Evolutionary conservation across 2,329 filamentous ascomycete species (phyloP).

Genomic region (Cercospora citrullina): DNA sequence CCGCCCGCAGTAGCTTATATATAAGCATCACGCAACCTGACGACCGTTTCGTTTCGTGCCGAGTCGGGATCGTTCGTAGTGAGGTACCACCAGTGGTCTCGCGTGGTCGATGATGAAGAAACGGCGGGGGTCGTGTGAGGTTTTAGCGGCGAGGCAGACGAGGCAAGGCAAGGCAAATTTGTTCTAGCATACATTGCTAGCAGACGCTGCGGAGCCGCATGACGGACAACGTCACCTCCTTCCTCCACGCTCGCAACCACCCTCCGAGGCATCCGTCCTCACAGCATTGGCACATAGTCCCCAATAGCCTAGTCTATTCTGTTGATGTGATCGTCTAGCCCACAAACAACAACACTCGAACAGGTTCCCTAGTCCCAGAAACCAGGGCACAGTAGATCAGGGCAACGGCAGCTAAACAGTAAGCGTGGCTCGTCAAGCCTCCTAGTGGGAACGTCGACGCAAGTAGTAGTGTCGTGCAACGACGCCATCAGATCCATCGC

Average conservation of each 20-base stretch:
- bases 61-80: neutral
- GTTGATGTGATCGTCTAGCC: neutral
- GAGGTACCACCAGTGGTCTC: neutral
- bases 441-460: constrained; percentile 3
- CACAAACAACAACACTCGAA: neutral
- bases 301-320: neutral
- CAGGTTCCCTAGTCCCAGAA: neutral
- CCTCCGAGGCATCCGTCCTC: neutral
- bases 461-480: constrained; percentile 18
- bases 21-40: constrained; percentile 3
- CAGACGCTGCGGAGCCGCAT: constrained; percentile 3
- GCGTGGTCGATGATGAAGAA: neutral
- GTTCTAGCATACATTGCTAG: neutral
- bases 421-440: constrained; percentile 10
- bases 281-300: neutral
- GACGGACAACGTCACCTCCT: constrained; percentile 10
- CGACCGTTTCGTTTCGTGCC: neutral
- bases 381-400: constrained; percentile 3
- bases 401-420: constrained; percentile 10
- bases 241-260: neutral
- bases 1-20: constrained; percentile 3
- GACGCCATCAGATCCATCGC: constrained; percentile 11
- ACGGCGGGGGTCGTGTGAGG: neutral
- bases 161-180: neutral
- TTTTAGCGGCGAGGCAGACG: neutral